Conservation (phyloP, 1,284 basidiomycete genomes). For the Leccinum ponderosum region DNA sequence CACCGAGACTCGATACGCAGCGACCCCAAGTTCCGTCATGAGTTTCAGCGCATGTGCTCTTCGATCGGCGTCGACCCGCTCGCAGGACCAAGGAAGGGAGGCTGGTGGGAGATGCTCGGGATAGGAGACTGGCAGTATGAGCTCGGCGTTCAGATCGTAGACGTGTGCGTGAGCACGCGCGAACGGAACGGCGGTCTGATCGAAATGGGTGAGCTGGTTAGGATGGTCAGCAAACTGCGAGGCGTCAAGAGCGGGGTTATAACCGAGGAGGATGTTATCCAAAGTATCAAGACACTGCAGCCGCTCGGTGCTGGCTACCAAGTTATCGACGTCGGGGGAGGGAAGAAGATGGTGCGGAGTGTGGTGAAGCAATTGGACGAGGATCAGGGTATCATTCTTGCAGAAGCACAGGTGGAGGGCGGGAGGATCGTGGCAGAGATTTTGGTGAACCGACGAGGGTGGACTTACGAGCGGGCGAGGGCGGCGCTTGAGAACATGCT, state of each 20-base stretch:
- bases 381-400: constrained; percentile 77
- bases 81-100: constrained; percentile 79
- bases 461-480: constrained; percentile 76
- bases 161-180: constrained; percentile 90
- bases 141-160: constrained; percentile 95
- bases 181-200: constrained; percentile 92
- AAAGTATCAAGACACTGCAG: constrained; percentile 85
- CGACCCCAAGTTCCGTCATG: constrained; percentile 88
- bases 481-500: constrained; percentile 89
- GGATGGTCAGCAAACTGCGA: constrained; percentile 76
- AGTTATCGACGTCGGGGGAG: constrained; percentile 67
- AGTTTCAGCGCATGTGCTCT: constrained; percentile 96
- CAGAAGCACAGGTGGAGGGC: constrained; percentile 67
- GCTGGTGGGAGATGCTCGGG: constrained; percentile 89
- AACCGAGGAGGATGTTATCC: constrained; percentile 83
- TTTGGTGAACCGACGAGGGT: constrained; percentile 63
- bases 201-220: constrained; percentile 82
- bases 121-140: constrained; percentile 92
- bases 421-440: constrained; percentile 64
- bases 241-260: constrained; percentile 68
- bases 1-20: constrained; percentile 86
- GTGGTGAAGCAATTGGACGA: constrained; percentile 80
- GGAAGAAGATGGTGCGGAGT: constrained; percentile 69
- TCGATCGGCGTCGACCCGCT: constrained; percentile 95
- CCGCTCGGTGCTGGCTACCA: constrained; percentile 92